Evolutionary conservation across 208 protist genomes (phyloP).

Genomic region (Leishmania turanica): DNA sequence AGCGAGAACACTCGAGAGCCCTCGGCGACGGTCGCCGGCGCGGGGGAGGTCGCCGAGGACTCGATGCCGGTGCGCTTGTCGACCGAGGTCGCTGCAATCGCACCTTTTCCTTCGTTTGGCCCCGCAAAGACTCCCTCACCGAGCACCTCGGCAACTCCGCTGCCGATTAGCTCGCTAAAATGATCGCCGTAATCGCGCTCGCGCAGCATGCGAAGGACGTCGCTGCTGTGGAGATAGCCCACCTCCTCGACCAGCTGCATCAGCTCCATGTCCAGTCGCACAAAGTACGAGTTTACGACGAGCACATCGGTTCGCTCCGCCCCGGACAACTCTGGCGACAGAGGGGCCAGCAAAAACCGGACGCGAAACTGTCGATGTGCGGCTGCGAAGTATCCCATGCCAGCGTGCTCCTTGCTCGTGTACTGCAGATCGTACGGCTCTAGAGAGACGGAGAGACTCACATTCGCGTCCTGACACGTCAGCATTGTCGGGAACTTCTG

Average conservation of each 20-base stretch:
- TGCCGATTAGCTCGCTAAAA: constrained; percentile 22
- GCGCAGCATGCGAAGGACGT: constrained; percentile 60
- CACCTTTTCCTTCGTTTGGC: not conserved
- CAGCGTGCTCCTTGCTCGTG: constrained; percentile 29
- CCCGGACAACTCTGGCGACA: constrained; percentile 3
- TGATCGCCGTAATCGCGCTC: constrained; percentile 34
- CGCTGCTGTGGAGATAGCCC: constrained; percentile 58
- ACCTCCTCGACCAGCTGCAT: constrained; percentile 68
- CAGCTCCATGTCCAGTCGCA: constrained; percentile 50
- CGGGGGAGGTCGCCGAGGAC: not conserved
- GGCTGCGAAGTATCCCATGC: constrained; percentile 51
- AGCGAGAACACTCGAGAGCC: constrained; percentile 53
- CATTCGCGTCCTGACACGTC: constrained; percentile 50
- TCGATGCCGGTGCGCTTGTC: not conserved
- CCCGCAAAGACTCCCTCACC: not conserved
- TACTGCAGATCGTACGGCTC: constrained; percentile 58
- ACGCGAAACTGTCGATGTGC: constrained; percentile 68
- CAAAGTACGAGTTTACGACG: constrained; percentile 79
- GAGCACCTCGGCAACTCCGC: constrained; percentile 12
- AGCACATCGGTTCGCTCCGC: constrained; percentile 27
- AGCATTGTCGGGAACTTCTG: constrained; percentile 32
- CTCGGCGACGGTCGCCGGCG: not conserved
- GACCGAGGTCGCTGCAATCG: not conserved
- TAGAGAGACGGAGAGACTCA: constrained; percentile 51
- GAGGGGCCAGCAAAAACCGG: constrained; percentile 31